phyloP scores from a whole-genome alignment of 352 stramenopile species.

The Phytophthora multivora region DNA sequence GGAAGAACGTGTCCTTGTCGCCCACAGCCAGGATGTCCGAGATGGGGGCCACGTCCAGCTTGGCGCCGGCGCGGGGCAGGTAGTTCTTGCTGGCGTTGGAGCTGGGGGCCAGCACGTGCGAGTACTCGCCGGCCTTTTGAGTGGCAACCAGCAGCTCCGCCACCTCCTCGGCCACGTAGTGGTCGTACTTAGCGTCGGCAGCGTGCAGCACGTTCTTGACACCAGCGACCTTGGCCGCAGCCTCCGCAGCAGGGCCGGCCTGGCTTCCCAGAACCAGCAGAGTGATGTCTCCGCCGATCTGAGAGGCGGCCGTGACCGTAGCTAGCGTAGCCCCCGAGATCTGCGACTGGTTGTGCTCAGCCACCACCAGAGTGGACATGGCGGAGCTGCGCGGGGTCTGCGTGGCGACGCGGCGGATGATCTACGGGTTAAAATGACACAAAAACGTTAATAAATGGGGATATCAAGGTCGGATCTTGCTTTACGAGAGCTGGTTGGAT shows the following conservation, averaged over 20 bases:
- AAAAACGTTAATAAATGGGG: background rate
- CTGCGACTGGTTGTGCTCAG: constrained; percentile 82
- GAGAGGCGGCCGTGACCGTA: constrained; percentile 84
- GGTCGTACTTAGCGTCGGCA: constrained; percentile 87
- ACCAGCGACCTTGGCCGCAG: constrained; percentile 79
- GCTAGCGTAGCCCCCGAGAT: constrained; percentile 79
- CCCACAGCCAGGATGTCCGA: constrained; percentile 95
- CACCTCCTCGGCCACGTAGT: constrained; percentile 89
- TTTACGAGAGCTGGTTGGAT: background rate
- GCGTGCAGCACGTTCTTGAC: constrained; percentile 86
- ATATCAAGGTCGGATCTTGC: background rate
- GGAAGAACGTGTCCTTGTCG: constrained; percentile 96
- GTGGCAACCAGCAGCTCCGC: constrained; percentile 74
- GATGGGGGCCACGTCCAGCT: constrained; percentile 95
- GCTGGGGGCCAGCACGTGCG: constrained; percentile 94
- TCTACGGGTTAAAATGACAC: constrained; percentile 21
- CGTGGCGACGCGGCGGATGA: constrained; percentile 55
- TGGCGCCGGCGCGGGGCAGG: constrained; percentile 93
- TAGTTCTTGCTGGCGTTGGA: constrained; percentile 98
- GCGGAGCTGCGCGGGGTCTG: constrained; percentile 29
- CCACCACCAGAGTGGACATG: constrained; percentile 87
- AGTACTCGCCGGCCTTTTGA: constrained; percentile 74
- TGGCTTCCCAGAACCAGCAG: constrained; percentile 78
- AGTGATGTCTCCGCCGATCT: constrained; percentile 85
- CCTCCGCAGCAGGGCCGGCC: constrained; percentile 55